These are phyloP conservation scores for Euryodendron excelsum DNA, from an alignment of 148 eudicot genomes.

Conservation along the genomic window DNA sequence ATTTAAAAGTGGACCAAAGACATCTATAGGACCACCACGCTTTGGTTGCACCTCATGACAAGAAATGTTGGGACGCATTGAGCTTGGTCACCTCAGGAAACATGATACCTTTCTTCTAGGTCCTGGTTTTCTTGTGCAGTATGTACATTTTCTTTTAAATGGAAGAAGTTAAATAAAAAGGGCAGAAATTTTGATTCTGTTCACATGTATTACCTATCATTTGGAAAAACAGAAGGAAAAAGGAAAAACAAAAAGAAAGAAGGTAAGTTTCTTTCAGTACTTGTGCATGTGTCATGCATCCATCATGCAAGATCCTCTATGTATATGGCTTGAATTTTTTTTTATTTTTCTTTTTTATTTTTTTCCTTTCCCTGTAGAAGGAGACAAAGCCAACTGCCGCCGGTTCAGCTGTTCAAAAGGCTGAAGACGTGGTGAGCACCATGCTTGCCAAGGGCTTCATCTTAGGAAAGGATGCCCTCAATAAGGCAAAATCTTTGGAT, in stretches of 20 bases:
- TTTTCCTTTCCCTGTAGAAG: background rate
- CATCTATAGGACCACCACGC: no score
- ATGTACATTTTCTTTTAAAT: no score
- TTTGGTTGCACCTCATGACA: no score
- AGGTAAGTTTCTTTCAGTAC: background rate
- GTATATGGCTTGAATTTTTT: background rate
- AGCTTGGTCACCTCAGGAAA: no score
- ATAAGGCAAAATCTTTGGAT: conserved; percentile 50
- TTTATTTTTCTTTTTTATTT: background rate
- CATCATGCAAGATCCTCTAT: background rate
- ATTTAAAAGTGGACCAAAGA: no score
- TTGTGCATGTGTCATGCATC: background rate
- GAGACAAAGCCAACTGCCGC: conserved; percentile 23
- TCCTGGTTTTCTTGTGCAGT: no score
- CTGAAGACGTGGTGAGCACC: conserved; percentile 57
- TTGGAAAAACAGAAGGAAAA: no score
- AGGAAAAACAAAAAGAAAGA: background rate
- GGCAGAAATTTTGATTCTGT: no score
- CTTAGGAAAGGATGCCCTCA: conserved; percentile 50
- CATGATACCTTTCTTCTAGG: no score
- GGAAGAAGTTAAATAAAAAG: no score
- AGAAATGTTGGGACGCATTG: no score
- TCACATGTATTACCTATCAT: background rate
- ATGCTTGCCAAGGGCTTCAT: conserved; percentile 57
- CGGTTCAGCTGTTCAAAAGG: conserved; percentile 30